A percentile compares a stretch with the other conserved stretches of the same genome.
These are phyloP conservation scores for Heterobasidion irregulare DNA, from an alignment of 1,284 basidiomycete species.

Conservation along the genomic window DNA sequence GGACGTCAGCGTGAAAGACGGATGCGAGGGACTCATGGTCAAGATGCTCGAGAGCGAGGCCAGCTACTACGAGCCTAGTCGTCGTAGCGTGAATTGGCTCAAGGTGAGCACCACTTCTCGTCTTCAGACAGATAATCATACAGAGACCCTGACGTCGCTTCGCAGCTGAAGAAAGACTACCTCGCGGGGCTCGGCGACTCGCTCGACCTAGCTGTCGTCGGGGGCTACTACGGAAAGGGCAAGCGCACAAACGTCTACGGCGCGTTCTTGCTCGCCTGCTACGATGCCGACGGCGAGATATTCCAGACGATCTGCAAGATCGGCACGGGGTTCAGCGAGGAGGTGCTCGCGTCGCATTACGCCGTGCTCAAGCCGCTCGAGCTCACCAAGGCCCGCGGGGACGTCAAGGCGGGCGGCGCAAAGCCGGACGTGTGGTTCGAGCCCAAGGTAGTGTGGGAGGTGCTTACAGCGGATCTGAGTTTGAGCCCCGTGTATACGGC, in stretches of 20 bases:
- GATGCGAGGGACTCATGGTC: slow-evolving; percentile 98
- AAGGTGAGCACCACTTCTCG: slow-evolving; percentile 51
- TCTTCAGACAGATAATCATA: neutral
- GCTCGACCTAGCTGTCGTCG: slow-evolving; percentile 93
- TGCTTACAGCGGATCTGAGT: slow-evolving; percentile 93
- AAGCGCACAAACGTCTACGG: slow-evolving; percentile 97
- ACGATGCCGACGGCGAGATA: slow-evolving; percentile 85
- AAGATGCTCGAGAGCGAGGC: slow-evolving; percentile 93
- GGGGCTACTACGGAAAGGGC: slow-evolving; percentile 95
- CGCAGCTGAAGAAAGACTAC: slow-evolving; percentile 94
- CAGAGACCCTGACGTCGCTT: neutral
- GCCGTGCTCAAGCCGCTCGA: slow-evolving; percentile 79
- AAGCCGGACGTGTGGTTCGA: slow-evolving; percentile 96
- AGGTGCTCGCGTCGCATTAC: slow-evolving; percentile 79
- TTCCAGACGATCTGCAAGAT: slow-evolving; percentile 99
- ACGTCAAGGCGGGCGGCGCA: slow-evolving; percentile 81
- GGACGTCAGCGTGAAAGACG: slow-evolving; percentile 94
- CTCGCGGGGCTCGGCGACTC: slow-evolving; percentile 97
- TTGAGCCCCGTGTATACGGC: slow-evolving; percentile 96
- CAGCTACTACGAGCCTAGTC: slow-evolving; percentile 92
- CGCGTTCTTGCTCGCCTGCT: slow-evolving; percentile 92
- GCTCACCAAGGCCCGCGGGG: slow-evolving; percentile 57
- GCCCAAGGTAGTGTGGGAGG: slow-evolving; percentile 95
- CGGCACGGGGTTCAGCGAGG: slow-evolving; percentile 96
- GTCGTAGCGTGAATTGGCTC: slow-evolving; percentile 95